Percentiles rank a stretch among this genome's conserved stretches.
Conservation (phyloP, 331 rosid species). For the Prunus yedoensis region DNA sequence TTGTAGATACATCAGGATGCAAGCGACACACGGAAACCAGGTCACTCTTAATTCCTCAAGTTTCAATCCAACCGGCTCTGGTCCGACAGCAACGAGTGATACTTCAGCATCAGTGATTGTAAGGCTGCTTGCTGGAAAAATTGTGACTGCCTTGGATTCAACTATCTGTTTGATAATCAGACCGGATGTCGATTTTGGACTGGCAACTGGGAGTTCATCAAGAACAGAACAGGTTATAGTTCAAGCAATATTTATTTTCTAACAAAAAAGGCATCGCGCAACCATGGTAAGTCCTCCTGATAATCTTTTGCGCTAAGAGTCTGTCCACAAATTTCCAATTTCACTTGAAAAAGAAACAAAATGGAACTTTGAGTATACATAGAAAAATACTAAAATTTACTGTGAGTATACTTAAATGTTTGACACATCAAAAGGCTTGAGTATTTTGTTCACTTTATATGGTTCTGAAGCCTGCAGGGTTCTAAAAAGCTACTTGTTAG, state of each 20-base stretch:
- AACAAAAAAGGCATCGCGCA: not conserved
- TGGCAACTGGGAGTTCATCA: slow-evolving; percentile 1
- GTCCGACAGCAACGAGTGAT: not conserved
- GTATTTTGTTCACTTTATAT: not conserved
- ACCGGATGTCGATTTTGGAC: slow-evolving; percentile 16
- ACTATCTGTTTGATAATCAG: slow-evolving; percentile 1
- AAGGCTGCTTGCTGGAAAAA: slow-evolving; percentile 5
- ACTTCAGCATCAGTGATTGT: slow-evolving; percentile 9
- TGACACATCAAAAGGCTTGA: not conserved
- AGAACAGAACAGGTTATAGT: not conserved
- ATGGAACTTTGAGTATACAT: no score
- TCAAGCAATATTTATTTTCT: not conserved
- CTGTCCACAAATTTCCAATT: not conserved
- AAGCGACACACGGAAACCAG: no score
- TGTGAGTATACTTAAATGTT: not conserved
- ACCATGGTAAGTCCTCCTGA: not conserved
- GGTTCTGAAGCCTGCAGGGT: not conserved
- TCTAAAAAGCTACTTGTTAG: not conserved
- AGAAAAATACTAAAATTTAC: no score
- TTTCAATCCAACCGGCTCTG: not conserved
- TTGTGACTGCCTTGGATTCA: slow-evolving; percentile 11
- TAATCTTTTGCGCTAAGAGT: not conserved
- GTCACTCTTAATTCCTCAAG: no score
- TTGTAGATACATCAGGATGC: no score
- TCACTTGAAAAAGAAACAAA: not conserved